Evolutionary conservation across 768 basidiomycete genomes (phyloP), one percentile per base, ranked within the genome.

Genomic region (Tylopilus sp.): DNA sequence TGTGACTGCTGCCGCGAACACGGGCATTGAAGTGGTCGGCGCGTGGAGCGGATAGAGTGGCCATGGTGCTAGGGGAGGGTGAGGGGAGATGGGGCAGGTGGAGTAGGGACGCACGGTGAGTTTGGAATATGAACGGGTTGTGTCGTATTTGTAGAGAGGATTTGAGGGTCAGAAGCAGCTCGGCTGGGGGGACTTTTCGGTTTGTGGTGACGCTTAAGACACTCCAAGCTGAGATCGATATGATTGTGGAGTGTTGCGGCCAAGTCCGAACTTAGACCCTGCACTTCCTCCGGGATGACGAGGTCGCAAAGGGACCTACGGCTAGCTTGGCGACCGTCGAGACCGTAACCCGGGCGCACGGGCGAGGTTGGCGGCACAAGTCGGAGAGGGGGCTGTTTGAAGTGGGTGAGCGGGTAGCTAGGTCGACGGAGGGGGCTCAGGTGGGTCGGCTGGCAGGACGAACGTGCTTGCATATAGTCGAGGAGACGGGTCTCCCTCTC

Each of bases 1-100:
- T 86, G 71, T 91, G 87, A 61, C 82, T 84, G 50, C 84, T 82
- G 60, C 89, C 89, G 54, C 89, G 84, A 50, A 80, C 82, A 57
- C 88, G 85, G 66, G 83, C 78, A 60, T 78, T 83, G 81, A 87
- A 76, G 53, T 86, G 79, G 58, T 89, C 86, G 64, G 71, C 72
- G 60, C 83, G 79, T 48, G 85, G 86, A 70, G 84, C 76, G 22
- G 33, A 33, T 12, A 77, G 71, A 36, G 60, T 81, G 63, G 56
- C 75, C 73, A 85, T 79, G 73, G 80, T 80, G 67, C 73, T 82
- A 71, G 59, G 48, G 46, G 48, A 40, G 17, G 31, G 41, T 62
- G 49, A 51, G 50, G 41, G 59, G 56, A 51, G 53, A 45, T 33
- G 52, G 17, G 33, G 41, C n/a, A n/a, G n/a, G n/a, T n/a, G 11